phyloP scores from a whole-genome alignment of 257 asterid genomes.

The Solanum dulcamara region DNA sequence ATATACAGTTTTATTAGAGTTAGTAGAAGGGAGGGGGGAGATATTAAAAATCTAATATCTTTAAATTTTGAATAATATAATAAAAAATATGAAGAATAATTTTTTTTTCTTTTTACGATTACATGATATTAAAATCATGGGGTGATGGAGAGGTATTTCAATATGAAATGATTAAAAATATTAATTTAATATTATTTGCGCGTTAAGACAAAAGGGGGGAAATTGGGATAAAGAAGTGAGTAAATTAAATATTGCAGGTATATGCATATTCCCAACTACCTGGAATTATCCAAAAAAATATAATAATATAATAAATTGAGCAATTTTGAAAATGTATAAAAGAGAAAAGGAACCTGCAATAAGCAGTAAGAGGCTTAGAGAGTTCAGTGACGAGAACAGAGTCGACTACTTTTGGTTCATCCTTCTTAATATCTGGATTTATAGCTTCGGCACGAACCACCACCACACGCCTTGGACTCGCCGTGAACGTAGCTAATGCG shows the following conservation, averaged over 20 bases:
- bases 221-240: background rate
- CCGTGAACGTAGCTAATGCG: constrained; percentile 2
- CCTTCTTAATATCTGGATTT: constrained; percentile 74
- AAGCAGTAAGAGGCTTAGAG: constrained; percentile 74
- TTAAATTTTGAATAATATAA: too few species aligned
- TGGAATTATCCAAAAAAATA: background rate
- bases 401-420: constrained; percentile 83
- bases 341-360: constrained; percentile 54
- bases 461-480: constrained; percentile 45
- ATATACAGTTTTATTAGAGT: too few species aligned
- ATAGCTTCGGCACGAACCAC: constrained; percentile 65
- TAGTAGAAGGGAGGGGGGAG: too few species aligned
- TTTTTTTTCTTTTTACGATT: too few species aligned
- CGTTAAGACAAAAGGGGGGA: background rate
- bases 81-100: too few species aligned
- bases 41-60: too few species aligned
- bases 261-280: background rate
- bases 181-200: too few species aligned
- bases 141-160: too few species aligned
- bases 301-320: background rate
- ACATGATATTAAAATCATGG: too few species aligned
- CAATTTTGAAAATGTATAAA: background rate
- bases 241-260: background rate
- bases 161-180: too few species aligned
- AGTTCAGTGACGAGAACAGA: constrained; percentile 66